Percentiles rank a stretch among this genome's conserved stretches.
Conservation (phyloP, 495 filamentous ascomycete genomes). For the Xylaria telfairii region DNA sequence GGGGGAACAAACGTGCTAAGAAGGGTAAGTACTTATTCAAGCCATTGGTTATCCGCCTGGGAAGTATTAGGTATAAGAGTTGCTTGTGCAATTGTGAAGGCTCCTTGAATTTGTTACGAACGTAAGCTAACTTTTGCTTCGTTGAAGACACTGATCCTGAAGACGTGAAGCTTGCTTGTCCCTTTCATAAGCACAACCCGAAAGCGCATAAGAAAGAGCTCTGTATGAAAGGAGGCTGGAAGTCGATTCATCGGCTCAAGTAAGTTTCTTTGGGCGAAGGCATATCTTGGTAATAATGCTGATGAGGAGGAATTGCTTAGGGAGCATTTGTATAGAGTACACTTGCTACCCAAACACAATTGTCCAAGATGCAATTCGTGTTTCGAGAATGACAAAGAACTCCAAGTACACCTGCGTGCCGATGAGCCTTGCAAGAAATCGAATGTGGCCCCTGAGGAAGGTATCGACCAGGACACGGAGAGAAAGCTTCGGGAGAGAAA, state of each 20-base stretch:
- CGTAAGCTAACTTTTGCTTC: not conserved
- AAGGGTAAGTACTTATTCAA: conserved; percentile 23
- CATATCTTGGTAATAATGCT: not conserved
- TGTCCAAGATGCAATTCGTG: conserved; percentile 49
- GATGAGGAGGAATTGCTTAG: conserved; percentile 26
- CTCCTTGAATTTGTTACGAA: not conserved
- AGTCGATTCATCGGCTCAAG: conserved; percentile 52
- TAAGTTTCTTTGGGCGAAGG: conserved; percentile 27
- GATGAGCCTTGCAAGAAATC: conserved; percentile 43
- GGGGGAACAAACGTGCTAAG: conserved; percentile 37
- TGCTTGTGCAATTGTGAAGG: not conserved
- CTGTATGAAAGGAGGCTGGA: conserved; percentile 52
- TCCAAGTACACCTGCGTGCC: conserved; percentile 46
- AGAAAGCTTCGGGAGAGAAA: conserved; percentile 45
- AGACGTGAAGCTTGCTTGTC: conserved; percentile 46
- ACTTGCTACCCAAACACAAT: conserved; percentile 44
- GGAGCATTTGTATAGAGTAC: conserved; percentile 53
- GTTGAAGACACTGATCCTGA: conserved; percentile 25
- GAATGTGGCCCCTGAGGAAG: conserved; percentile 30
- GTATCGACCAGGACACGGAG: conserved; percentile 38
- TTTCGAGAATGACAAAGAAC: conserved; percentile 45
- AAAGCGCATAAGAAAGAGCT: conserved; percentile 42
- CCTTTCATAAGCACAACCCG: conserved; percentile 50
- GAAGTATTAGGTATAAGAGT: not conserved
- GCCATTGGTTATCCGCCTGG: not conserved